These are phyloP conservation scores for Salix purpurea DNA, from an alignment of 345 rosid species.

Conservation along the genomic window DNA sequence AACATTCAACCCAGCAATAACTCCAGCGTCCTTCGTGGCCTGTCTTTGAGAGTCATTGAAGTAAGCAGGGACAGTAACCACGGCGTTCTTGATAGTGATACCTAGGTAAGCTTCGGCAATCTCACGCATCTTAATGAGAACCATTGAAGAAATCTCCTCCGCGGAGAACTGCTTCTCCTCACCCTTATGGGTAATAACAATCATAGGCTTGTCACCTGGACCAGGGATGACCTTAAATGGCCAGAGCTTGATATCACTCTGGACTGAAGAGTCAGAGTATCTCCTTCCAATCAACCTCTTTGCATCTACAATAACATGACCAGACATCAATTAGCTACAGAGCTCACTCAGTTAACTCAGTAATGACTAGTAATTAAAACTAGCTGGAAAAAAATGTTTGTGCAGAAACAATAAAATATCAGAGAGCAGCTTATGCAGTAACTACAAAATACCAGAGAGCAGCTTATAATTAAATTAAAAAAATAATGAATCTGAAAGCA, in stretches of 20 bases:
- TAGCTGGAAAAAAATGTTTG: neutral
- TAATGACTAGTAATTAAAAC: neutral
- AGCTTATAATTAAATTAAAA: neutral
- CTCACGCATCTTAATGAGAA: constrained; percentile 32
- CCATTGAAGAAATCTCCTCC: constrained; percentile 33
- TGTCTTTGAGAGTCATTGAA: constrained; percentile 33
- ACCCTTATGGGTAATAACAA: constrained; percentile 22
- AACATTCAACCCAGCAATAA: constrained; percentile 24
- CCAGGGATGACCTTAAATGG: constrained; percentile 27
- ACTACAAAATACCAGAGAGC: neutral
- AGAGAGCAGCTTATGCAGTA: no score
- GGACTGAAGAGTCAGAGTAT: constrained; percentile 19
- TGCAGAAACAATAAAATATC: no score
- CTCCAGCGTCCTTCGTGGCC: constrained; percentile 31
- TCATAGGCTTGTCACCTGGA: constrained; percentile 31
- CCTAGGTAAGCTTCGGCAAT: constrained; percentile 33
- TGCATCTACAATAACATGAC: constrained; percentile 11
- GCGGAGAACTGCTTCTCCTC: constrained; percentile 30
- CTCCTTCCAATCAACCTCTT: constrained; percentile 33
- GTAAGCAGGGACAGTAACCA: constrained; percentile 30
- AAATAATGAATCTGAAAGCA: neutral
- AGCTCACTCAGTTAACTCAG: neutral
- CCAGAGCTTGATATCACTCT: constrained; percentile 28
- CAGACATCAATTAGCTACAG: neutral
- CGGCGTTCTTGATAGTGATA: constrained; percentile 19